Evolutionary conservation across 352 stramenopile species (phyloP), one percentile per base, ranked within the genome.

Genomic region (Phytophthora kernoviae): DNA sequence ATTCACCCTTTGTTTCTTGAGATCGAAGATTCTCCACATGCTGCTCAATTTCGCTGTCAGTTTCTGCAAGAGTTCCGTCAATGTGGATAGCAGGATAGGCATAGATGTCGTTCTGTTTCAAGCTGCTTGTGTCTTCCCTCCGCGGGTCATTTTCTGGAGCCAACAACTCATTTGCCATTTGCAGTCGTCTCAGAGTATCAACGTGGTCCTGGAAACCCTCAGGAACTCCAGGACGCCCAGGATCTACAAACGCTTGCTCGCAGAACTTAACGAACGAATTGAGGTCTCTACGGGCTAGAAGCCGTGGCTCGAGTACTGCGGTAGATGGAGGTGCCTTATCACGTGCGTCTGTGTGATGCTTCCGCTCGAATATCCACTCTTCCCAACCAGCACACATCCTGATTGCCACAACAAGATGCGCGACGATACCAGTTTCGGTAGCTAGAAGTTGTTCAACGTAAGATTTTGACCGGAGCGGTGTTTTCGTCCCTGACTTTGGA

Each of bases 351-450:
- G 64, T 53, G 0, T 45, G 39, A 15, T 60, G 44, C 5, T 73
- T 52, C 3, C 61, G 66, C 42, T 93, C 73, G 48, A 91, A 93
- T 46, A 90, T 75, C 84, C 82, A 95, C 47, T 91, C 77, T 55
- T 86, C 78, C 86, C 86, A 95, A 45, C 88, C 86, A 0, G 77
- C 81, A 54, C 78, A 90, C 63, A 95, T 71, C 37, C 79, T 82
- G 39, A 93, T 66, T 2, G 86, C 84, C 1, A 84, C 81, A 0
- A 84, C 64, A 26, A 95, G 40, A 21, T 87, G 79, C 7, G 78
- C 86, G 2, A 81, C 73, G 39, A 95, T 88, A 1, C 76, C 81
- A 5, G 80, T 33, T 0, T 71, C 75, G 0, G 79, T 87, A 22
- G 80, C 63, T 8, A 92, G 58, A 58, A 75, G 69, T 10, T 34